Evolutionary conservation across 1,284 basidiomycete genomes (phyloP).

Genomic region (Malassezia vespertilionis): DNA sequence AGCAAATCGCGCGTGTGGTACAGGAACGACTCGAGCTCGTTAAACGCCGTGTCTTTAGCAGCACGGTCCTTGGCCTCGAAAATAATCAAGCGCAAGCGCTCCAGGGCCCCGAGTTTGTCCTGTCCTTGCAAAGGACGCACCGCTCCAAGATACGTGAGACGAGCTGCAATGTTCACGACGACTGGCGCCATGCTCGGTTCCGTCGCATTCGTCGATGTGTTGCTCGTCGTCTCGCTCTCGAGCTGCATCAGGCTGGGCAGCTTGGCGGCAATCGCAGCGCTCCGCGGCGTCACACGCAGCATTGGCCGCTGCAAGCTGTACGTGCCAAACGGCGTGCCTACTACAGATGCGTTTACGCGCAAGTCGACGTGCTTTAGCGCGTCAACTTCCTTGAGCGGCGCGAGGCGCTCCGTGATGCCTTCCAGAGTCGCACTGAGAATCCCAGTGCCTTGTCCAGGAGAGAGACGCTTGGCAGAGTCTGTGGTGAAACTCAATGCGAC

Average conservation of each 20-base stretch:
- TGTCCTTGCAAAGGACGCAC: slow-evolving; percentile 27
- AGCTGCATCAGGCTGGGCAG: slow-evolving; percentile 38
- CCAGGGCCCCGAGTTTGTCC: slow-evolving; percentile 32
- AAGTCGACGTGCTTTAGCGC: slow-evolving; percentile 37
- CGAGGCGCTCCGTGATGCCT: slow-evolving; percentile 30
- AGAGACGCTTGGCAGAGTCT: slow-evolving; percentile 19
- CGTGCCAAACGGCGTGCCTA: slow-evolving; percentile 31
- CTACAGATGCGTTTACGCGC: slow-evolving; percentile 33
- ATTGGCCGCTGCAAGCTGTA: slow-evolving; percentile 28
- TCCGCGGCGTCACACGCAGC: slow-evolving; percentile 37
- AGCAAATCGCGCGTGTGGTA: slow-evolving; percentile 80
- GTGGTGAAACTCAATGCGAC: slow-evolving; percentile 32
- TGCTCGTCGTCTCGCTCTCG: slow-evolving; percentile 17
- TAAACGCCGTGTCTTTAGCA: slow-evolving; percentile 76
- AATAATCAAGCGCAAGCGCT: slow-evolving; percentile 53
- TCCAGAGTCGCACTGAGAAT: slow-evolving; percentile 27
- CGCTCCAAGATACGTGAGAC: slow-evolving; percentile 20
- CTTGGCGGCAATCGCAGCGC: slow-evolving; percentile 30
- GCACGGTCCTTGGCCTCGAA: slow-evolving; percentile 64
- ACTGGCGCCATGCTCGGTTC: slow-evolving; percentile 3
- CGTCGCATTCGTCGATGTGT: slow-evolving; percentile 20
- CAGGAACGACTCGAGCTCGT: slow-evolving; percentile 79
- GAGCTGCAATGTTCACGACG: slow-evolving; percentile 17
- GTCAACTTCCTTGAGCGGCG: slow-evolving; percentile 25
- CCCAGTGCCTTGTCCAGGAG: slow-evolving; percentile 14